These are phyloP conservation scores for Paecilomyces variotii DNA, from an alignment of 2,329 filamentous ascomycete genomes.

Conservation along the genomic window DNA sequence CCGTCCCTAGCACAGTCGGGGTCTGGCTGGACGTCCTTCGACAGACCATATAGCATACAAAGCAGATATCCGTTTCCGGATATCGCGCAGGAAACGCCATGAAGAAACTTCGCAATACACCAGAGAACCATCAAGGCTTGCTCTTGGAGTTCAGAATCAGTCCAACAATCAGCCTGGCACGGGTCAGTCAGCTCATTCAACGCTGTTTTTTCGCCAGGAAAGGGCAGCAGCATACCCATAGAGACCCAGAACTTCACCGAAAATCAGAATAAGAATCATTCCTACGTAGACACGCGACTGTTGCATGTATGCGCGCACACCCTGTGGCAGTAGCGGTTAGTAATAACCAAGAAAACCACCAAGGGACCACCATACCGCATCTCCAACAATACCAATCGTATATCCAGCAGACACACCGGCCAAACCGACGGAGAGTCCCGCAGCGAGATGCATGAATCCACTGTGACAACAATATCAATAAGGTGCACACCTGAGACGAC, in stretches of 20 bases:
- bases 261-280: slow-evolving; percentile 98
- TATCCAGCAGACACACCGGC: slow-evolving; percentile 92
- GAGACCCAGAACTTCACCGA: slow-evolving; percentile 91
- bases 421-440: slow-evolving; percentile 82
- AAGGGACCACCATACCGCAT: slow-evolving; percentile 54
- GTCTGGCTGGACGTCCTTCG: neutral
- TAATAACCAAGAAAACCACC: neutral
- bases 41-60: neutral
- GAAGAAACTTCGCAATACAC: neutral
- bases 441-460: slow-evolving; percentile 88
- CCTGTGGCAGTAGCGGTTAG: slow-evolving; percentile 33
- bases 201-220: neutral
- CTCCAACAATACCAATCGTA: slow-evolving; percentile 90
- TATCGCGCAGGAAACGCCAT: neutral
- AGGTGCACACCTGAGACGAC: slow-evolving; percentile 11
- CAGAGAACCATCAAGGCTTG: slow-evolving; percentile 42
- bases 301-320: slow-evolving; percentile 90
- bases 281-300: slow-evolving; percentile 95
- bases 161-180: slow-evolving; percentile 70
- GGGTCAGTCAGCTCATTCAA: neutral
- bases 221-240: slow-evolving; percentile 63
- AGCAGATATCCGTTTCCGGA: neutral
- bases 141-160: slow-evolving; percentile 84
- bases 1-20: neutral
- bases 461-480: slow-evolving; percentile 35